Evolutionary conservation across 2,329 filamentous ascomycete species (phyloP), one percentile per base, ranked within the genome.

Genomic region (Colletotrichum falcatum): DNA sequence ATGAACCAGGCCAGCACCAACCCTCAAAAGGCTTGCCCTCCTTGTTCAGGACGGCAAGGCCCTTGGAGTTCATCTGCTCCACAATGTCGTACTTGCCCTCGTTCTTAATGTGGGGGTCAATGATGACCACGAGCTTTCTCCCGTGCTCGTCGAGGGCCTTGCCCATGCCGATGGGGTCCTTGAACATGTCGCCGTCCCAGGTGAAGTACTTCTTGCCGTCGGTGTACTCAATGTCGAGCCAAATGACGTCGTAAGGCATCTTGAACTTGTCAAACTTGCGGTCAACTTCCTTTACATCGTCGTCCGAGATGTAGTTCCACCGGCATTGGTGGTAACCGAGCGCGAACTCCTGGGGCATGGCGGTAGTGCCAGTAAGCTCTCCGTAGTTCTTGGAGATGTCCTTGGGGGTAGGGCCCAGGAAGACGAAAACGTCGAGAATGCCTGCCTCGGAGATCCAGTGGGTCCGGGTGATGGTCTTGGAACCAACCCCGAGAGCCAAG

Each of bases 191-290:
- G 26, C 91, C 88, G 77, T 99, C 95, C 93, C 94, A 99, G 0
- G 95, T 98, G 79, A 99, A 99, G 84, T 99, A 99, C 83, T 97
- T 97, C 83, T 96, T 95, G 80, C 92, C 94, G 71, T 99, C 93
- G 0, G 95, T 97, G 81, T 98, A 99, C 83, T 99, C 96, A 74
- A 99, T 94, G 77, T 99, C 96, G 23, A 99, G 90, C 96, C 96
- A 99, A 77, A 99, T 99, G 73, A 98, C 93, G 81, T 99, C 96
- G 83, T 98, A 99, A 0, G 96, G 96, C 65, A 99, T 98, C 78
- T 94, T 91, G 82, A 91, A 90, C 83, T 96, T 97, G 84, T 98
- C 95, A 84, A 99, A 97, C 80, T 97, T 97, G 74, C 93, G 91
- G 79, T 98, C 95, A 51, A 99, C 95, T 77, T 98, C 95, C 80